Evolutionary conservation across 2,329 filamentous ascomycete species (phyloP), one percentile per base, ranked within the genome.

Genomic region (Aspergillus fischeri): DNA sequence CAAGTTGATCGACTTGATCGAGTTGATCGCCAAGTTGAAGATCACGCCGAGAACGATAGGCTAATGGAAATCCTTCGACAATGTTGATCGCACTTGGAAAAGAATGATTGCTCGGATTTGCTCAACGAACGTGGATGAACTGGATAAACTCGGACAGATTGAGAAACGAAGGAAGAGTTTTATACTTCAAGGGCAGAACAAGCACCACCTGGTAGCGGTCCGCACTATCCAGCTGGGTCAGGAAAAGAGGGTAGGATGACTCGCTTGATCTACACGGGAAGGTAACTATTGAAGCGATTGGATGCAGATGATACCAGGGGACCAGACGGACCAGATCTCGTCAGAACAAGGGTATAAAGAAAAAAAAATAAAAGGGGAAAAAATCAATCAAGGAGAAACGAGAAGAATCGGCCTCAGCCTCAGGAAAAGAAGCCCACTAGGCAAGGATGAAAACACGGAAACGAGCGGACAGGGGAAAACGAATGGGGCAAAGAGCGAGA

Each of bases 11-110:
- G n/a, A n/a, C n/a, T n/a, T n/a, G n/a, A n/a, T n/a, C n/a, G n/a
- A n/a, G 5, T 28, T 28, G 27, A 28, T 28, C 27, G 27, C 28
- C 59, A 59, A 52, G 56, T 21, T 20, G 29, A 42, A 53, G 41
- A 20, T 53, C 62, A 60, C 7, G 61, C 54, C 14, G 62, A 60
- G 29, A 25, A 45, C 27, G 38, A 48, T 48, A 21, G 41, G 49
- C 49, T 25, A 51, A 45, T 35, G 20, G 32, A 14, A 3, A 47
- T 10, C 47, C 17, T 17, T 20, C 14, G 29, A 54, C 57, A 58
- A 27, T 1, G 25, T 7, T 6, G 25, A 27, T 27, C 25, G 6
- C 25, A 27, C 25, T 27, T 27, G 54, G 32, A 55, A 29, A 51
- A 52, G 27, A 7, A 42, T 32, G 35, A 1, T 27, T 47, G 44